phyloP scores from a whole-genome alignment of 1,284 basidiomycete species.

The Phylloporus sp. region DNA sequence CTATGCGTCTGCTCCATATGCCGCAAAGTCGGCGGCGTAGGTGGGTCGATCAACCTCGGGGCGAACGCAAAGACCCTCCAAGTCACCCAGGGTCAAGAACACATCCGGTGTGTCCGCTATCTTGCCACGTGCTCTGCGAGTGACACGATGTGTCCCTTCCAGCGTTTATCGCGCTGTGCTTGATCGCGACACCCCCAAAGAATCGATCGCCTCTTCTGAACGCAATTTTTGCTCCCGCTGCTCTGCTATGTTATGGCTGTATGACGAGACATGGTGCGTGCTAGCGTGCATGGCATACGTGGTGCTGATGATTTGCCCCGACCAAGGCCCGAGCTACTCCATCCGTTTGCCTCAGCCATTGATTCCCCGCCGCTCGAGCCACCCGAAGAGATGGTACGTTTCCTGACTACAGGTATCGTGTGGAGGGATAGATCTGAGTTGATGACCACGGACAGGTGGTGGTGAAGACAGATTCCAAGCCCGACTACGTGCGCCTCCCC shows the following conservation, averaged over 20 bases:
- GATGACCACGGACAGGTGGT: slow-evolving; percentile 43
- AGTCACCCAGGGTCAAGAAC: slow-evolving; percentile 51
- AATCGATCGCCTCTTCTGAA: slow-evolving; percentile 53
- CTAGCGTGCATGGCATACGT: neutral
- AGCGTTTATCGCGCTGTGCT: slow-evolving; percentile 62
- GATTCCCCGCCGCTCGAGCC: slow-evolving; percentile 52
- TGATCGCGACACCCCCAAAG: slow-evolving; percentile 51
- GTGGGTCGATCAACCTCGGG: slow-evolving; percentile 63
- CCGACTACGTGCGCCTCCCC: slow-evolving; percentile 60
- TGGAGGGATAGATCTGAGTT: neutral
- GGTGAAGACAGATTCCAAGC: slow-evolving; percentile 52
- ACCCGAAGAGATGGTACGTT: slow-evolving; percentile 52
- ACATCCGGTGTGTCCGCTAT: slow-evolving; percentile 47
- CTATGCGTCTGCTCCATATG: slow-evolving; percentile 67
- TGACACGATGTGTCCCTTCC: neutral
- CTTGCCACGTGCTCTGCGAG: neutral
- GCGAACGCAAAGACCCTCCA: slow-evolving; percentile 51
- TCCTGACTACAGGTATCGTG: too few species aligned
- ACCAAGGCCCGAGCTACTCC: slow-evolving; percentile 58
- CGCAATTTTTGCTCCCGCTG: slow-evolving; percentile 62
- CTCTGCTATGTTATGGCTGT: slow-evolving; percentile 65
- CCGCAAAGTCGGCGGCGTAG: slow-evolving; percentile 62
- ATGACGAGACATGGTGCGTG: slow-evolving; percentile 50
- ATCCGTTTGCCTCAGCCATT: slow-evolving; percentile 65
- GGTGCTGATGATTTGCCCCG: neutral